Evolutionary conservation across 1,284 basidiomycete genomes (phyloP).

Genomic region (Butyriboletus appendiculatus): DNA sequence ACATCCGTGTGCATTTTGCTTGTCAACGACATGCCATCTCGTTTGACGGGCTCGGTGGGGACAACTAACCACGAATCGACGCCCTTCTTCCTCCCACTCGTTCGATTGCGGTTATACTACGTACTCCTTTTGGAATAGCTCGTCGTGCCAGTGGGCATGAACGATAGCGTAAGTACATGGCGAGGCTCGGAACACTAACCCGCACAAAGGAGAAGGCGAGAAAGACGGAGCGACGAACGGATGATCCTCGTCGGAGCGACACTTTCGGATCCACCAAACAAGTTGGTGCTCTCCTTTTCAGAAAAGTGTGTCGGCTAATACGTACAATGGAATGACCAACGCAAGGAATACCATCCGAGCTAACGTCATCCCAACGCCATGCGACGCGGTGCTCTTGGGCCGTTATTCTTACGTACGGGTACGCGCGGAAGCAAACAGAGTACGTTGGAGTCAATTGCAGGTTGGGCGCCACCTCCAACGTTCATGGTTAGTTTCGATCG

Average conservation of each 20-base stretch:
- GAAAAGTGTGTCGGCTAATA: not conserved
- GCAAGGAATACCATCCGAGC: not conserved
- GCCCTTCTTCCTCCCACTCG: not conserved
- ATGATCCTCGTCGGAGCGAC: too few species aligned
- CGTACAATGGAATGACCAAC: constrained; percentile 1
- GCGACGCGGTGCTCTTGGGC: not conserved
- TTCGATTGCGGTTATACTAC: not conserved
- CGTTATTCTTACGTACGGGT: not conserved
- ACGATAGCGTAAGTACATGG: too few species aligned
- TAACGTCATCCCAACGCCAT: not conserved
- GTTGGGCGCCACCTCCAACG: not conserved
- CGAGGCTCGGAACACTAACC: too few species aligned
- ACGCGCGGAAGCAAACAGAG: not conserved
- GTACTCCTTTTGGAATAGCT: too few species aligned
- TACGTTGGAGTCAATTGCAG: not conserved
- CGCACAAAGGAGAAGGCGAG: too few species aligned
- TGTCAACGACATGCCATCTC: not conserved
- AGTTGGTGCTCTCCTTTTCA: not conserved
- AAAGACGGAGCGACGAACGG: too few species aligned
- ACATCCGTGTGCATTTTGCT: too few species aligned
- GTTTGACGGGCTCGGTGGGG: not conserved
- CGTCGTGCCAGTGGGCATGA: too few species aligned
- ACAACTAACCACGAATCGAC: too few species aligned
- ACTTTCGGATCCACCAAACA: not conserved
- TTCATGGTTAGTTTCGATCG: not conserved